Conservation (phyloP, 208 protist genomes). For the Crithidia expoeki region DNA sequence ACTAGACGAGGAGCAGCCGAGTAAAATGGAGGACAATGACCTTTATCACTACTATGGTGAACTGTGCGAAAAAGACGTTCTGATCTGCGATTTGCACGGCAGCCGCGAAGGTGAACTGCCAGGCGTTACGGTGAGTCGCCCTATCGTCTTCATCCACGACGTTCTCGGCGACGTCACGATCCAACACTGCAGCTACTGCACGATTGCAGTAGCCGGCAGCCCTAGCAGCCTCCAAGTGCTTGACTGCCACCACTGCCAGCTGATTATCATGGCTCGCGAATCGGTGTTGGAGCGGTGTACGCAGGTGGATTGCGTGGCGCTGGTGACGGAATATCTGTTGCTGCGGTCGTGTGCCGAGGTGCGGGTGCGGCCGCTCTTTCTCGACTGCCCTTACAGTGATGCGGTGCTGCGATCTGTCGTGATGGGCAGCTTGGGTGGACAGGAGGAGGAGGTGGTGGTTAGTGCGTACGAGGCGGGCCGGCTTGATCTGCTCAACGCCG, state of each 20-base stretch:
- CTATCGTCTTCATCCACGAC: constrained; percentile 76
- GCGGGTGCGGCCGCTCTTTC: constrained; percentile 51
- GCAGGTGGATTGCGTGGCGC: constrained; percentile 39
- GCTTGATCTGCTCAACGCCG: constrained; percentile 54
- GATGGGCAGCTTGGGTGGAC: constrained; percentile 33
- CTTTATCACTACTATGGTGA: constrained; percentile 55
- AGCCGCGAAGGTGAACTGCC: not conserved
- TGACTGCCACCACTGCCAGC: constrained; percentile 56
- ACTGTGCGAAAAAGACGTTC: constrained; percentile 51
- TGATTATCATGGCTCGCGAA: constrained; percentile 63
- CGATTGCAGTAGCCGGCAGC: constrained; percentile 66
- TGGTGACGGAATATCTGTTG: constrained; percentile 66
- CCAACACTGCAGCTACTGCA: constrained; percentile 73
- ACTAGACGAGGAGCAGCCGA: not conserved
- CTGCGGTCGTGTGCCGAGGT: constrained; percentile 29
- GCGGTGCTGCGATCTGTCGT: constrained; percentile 54
- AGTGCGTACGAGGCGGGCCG: constrained; percentile 39
- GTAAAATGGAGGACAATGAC: not conserved
- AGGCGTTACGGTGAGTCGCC: constrained; percentile 18
- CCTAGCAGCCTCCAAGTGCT: constrained; percentile 45
- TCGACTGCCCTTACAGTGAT: constrained; percentile 64
- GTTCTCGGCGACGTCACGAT: constrained; percentile 66
- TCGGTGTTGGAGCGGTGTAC: constrained; percentile 48
- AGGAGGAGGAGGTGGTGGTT: constrained; percentile 30
- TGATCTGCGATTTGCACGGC: constrained; percentile 64